Conservation (phyloP, 768 basidiomycete species). For the Serpula lacrymans region DNA sequence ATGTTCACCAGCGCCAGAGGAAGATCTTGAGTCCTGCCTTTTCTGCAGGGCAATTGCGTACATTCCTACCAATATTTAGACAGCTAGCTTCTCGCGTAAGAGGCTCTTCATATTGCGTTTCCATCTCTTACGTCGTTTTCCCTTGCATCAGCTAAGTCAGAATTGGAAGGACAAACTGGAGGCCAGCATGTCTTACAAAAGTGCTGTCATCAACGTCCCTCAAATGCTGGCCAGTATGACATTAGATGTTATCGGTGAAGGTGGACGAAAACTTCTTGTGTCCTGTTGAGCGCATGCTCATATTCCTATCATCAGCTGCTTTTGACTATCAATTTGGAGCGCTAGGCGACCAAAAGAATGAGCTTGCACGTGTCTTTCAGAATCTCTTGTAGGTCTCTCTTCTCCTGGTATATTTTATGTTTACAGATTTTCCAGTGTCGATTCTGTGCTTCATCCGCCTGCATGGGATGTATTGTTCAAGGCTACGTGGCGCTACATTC, state of each 20-base stretch:
- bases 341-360: conserved; percentile 10
- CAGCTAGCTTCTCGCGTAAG: conserved; percentile 14
- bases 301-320: conserved; percentile 9
- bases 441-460: conserved; percentile 20
- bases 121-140: too few species aligned
- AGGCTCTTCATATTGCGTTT: too few species aligned
- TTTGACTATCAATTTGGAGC: conserved; percentile 22
- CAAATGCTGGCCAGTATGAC: conserved; percentile 19
- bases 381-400: conserved; percentile 12
- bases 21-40: conserved; percentile 29
- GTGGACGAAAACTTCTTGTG: conserved; percentile 9
- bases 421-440: conserved; percentile 11
- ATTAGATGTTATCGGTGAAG: conserved; percentile 25
- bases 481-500: conserved; percentile 25
- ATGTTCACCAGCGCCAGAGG: conserved; percentile 24
- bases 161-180: conserved; percentile 20
- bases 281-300: not conserved
- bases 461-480: conserved; percentile 20
- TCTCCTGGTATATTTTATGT: too few species aligned
- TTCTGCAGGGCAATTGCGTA: conserved; percentile 18
- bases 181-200: conserved; percentile 1
- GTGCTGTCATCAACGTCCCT: conserved; percentile 14
- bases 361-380: conserved; percentile 13
- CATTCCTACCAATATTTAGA: conserved; percentile 24
- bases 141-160: conserved; percentile 18